Evolutionary conservation across 495 filamentous ascomycete species (phyloP), one percentile per base, ranked within the genome.

Genomic region (Penicillium longicatenatum): DNA sequence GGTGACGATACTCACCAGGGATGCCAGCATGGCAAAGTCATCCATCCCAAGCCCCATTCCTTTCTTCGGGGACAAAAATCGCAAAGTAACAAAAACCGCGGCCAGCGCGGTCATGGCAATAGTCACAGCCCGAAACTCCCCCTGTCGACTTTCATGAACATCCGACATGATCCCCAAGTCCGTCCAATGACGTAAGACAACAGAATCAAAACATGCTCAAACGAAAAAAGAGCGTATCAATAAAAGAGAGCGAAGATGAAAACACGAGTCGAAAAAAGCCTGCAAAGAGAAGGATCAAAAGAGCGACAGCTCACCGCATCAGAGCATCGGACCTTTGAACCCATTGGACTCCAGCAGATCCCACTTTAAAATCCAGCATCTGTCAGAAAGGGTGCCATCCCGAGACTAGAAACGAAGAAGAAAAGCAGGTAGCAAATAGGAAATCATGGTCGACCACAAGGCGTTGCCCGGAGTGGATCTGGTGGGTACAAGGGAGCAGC

Each of bases 41-140:
- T 62, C 59, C 12, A 35, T 5, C 2, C 52, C 43, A 49, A 52
- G 41, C 2, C 24, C 19, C 20, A 54, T 11, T 1, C 55, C 50
- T 24, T 54, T 61, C 37, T 50, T 59, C 39, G 53, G 49, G 4
- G 53, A 31, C 9, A 55, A n/a, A 50, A 58, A 58, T 20, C 60
- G 37, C 26, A 65, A 45, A 44, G 39, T 33, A 14, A 62, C 56
- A 19, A 65, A 60, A 2, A 62, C 26, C 3, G 52, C 33, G 6
- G 33, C 59, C 29, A 65, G 48, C n/a, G 48, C 55, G 7, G 55
- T 58, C 62, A 59, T 53, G 16, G 48, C 12, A 12, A 62, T 54
- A 1, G 55, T 64, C 11, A 37, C 43, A 2, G 62, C 50, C 35
- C 42, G 62, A 29, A 49, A 59, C 35, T 58, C 49, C 19, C 44